phyloP scores from a whole-genome alignment of 2,329 filamentous ascomycete species.

The Celoporthe dispersa region DNA sequence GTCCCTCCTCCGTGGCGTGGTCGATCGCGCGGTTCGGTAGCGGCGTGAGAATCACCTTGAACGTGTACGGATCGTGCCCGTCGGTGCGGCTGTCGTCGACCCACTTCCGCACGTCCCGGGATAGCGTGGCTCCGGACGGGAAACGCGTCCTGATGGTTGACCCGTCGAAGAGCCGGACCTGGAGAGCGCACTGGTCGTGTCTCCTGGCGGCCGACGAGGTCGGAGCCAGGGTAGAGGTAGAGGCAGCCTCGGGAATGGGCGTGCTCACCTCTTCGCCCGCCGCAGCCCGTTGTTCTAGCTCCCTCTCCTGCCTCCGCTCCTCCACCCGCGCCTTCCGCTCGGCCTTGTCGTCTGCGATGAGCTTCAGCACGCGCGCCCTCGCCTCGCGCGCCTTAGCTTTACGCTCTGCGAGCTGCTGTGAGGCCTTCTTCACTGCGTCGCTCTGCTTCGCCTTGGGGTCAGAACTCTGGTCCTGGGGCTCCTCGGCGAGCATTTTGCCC shows the following conservation, averaged over 20 bases:
- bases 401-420: conserved; percentile 62
- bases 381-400: conserved; percentile 71
- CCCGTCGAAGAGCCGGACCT: conserved; percentile 84
- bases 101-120: conserved; percentile 73
- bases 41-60: conserved; percentile 83
- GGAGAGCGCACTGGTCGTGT: conserved; percentile 61
- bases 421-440: conserved; percentile 53
- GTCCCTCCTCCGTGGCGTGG: conserved; percentile 69
- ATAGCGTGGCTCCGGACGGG: conserved; percentile 64
- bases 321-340: conserved; percentile 64
- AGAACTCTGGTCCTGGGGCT: conserved; percentile 45
- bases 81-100: conserved; percentile 67
- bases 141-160: conserved; percentile 77
- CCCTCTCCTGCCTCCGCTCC: conserved; percentile 50
- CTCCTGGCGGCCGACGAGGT: conserved; percentile 32
- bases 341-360: conserved; percentile 77
- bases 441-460: conserved; percentile 36
- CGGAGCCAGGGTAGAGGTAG: conserved; percentile 32
- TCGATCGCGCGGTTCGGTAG: conserved; percentile 76
- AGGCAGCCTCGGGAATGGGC: conserved; percentile 33
- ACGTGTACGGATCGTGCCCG: conserved; percentile 71
- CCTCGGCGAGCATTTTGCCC: conserved; percentile 45
- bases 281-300: conserved; percentile 32
- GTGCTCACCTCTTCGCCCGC: conserved; percentile 34
- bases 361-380: conserved; percentile 70